These are phyloP conservation scores for Erucastrum elatum DNA, from an alignment of 345 rosid genomes.

Conservation along the genomic window DNA sequence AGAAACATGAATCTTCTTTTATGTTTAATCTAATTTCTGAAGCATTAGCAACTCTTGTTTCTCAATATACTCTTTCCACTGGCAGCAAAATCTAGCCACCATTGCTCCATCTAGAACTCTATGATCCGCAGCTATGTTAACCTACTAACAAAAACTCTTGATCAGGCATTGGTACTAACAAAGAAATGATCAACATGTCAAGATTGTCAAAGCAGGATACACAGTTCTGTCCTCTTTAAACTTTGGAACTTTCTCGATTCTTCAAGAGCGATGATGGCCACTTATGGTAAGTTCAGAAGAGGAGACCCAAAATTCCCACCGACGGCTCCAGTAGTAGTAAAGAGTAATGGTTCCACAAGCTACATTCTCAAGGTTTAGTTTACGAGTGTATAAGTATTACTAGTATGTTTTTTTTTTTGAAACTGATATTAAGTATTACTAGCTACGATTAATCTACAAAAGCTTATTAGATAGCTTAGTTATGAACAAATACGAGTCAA, in stretches of 20 bases:
- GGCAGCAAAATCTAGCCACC: slow-evolving; percentile 79
- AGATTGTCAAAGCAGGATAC: slow-evolving; percentile 56
- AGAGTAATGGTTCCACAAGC: slow-evolving; percentile 87
- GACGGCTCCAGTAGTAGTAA: slow-evolving; percentile 82
- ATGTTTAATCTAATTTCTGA: slow-evolving; percentile 52
- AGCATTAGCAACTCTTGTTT: slow-evolving; percentile 80
- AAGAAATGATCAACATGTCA: background rate
- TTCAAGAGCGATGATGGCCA: slow-evolving; percentile 77
- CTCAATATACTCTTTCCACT: slow-evolving; percentile 86
- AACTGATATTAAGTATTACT: no score
- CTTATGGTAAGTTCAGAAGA: slow-evolving; percentile 86
- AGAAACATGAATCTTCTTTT: background rate
- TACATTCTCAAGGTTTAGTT: slow-evolving; percentile 70
- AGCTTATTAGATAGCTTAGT: no score
- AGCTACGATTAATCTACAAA: no score
- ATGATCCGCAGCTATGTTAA: slow-evolving; percentile 86
- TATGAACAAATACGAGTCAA: background rate
- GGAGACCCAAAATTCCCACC: slow-evolving; percentile 96
- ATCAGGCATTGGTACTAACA: slow-evolving; percentile 11
- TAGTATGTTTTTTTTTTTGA: no score
- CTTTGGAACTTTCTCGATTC: slow-evolving; percentile 76
- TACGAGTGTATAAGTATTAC: background rate
- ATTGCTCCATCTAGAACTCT: slow-evolving; percentile 91
- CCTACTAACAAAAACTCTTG: slow-evolving; percentile 41
- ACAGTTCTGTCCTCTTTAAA: slow-evolving; percentile 62